Conservation (phyloP, 2,329 filamentous ascomycete species). For the Microthyrium microscopicum region DNA sequence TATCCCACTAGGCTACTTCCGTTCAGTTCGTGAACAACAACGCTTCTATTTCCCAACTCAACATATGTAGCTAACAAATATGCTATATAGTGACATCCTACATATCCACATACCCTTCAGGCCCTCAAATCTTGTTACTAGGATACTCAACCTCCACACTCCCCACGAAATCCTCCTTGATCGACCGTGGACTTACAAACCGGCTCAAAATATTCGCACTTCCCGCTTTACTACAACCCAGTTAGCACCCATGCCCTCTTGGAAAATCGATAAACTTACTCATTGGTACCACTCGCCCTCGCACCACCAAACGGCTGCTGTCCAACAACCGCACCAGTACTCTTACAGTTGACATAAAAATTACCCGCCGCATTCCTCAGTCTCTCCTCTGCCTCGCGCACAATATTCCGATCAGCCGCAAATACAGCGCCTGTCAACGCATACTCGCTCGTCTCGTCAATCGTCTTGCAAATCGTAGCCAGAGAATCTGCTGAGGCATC, state of each 20-base stretch:
- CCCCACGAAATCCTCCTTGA: slow-evolving; percentile 39
- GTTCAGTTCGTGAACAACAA: too few species aligned
- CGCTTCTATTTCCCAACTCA: too few species aligned
- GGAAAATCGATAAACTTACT: slow-evolving; percentile 13
- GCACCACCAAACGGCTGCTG: slow-evolving; percentile 37
- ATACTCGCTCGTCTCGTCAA: slow-evolving; percentile 61
- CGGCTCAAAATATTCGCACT: slow-evolving; percentile 33
- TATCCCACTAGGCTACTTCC: too few species aligned
- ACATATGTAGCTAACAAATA: too few species aligned
- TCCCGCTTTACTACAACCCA: slow-evolving; percentile 29
- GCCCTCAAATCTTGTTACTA: slow-evolving; percentile 27
- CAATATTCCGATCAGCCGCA: slow-evolving; percentile 47
- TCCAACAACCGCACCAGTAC: slow-evolving; percentile 33
- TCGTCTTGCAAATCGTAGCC: slow-evolving; percentile 39
- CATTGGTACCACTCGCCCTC: slow-evolving; percentile 39
- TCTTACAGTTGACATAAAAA: slow-evolving; percentile 79
- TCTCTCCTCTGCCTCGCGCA: slow-evolving; percentile 53
- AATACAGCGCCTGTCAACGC: slow-evolving; percentile 64
- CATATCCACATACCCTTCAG: too few species aligned
- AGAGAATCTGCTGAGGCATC: slow-evolving; percentile 45
- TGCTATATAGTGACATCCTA: too few species aligned
- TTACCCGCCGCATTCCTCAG: slow-evolving; percentile 62
- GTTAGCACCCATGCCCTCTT: background rate
- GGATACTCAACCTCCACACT: slow-evolving; percentile 33
- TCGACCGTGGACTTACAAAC: slow-evolving; percentile 38